Evolutionary conservation across 2,329 filamentous ascomycete species (phyloP).

Genomic region (Xylariaceae sp.): DNA sequence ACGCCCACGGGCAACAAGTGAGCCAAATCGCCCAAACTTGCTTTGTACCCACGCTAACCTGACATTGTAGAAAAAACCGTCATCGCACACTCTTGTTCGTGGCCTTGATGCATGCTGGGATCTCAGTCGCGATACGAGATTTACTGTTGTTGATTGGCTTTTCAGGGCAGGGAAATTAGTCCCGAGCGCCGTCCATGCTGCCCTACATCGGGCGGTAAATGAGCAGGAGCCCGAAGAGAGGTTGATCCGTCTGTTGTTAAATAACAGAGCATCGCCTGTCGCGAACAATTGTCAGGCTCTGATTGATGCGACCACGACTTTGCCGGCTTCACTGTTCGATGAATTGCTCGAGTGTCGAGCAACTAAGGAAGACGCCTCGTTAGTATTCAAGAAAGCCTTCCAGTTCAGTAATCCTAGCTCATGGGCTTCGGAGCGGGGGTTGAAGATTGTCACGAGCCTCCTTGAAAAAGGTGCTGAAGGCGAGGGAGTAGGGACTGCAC

Average conservation of each 20-base stretch:
- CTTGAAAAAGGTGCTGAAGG: slow-evolving; percentile 45
- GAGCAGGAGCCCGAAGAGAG: slow-evolving; percentile 45
- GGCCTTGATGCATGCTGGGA: slow-evolving; percentile 51
- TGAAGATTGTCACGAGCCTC: slow-evolving; percentile 43
- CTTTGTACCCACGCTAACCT: slow-evolving; percentile 5
- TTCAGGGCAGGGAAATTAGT: slow-evolving; percentile 46
- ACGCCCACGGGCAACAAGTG: slow-evolving; percentile 33
- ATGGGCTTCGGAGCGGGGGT: slow-evolving; percentile 45
- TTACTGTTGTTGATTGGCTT: slow-evolving; percentile 44
- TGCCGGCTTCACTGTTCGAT: slow-evolving; percentile 36
- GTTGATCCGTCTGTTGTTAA: slow-evolving; percentile 43
- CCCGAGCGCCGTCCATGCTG: slow-evolving; percentile 45
- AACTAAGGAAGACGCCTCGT: slow-evolving; percentile 39
- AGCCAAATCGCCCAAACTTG: not conserved
- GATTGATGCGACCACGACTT: slow-evolving; percentile 41
- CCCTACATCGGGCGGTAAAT: slow-evolving; percentile 48
- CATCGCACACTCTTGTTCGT: slow-evolving; percentile 42
- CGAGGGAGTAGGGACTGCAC: slow-evolving; percentile 40
- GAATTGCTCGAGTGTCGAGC: slow-evolving; percentile 40
- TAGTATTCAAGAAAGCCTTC: slow-evolving; percentile 43
- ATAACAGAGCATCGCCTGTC: slow-evolving; percentile 47
- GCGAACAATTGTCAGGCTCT: slow-evolving; percentile 49
- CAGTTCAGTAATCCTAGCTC: slow-evolving; percentile 34
- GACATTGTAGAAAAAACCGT: slow-evolving; percentile 39
- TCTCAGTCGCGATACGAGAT: slow-evolving; percentile 43